A percentile compares a stretch with the other conserved stretches of the same genome.
Evolutionary conservation across 164 flowering plant species (phyloP).

Genomic region (Vitis labrusca): DNA sequence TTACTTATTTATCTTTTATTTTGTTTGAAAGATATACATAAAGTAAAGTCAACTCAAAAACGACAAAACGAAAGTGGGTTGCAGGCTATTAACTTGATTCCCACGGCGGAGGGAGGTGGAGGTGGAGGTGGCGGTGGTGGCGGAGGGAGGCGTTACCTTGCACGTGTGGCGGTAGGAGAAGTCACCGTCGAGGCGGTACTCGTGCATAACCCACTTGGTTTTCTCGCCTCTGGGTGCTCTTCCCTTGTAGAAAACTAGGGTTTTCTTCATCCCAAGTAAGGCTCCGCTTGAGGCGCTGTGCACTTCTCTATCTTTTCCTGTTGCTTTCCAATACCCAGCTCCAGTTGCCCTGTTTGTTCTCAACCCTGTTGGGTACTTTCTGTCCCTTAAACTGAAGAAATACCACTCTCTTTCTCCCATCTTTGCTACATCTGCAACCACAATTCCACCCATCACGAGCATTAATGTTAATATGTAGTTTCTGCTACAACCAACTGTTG

Average conservation of each 20-base stretch:
- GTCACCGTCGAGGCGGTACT: conserved; percentile 76
- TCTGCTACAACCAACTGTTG: too few species aligned
- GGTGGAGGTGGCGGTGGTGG: background rate
- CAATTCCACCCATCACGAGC: background rate
- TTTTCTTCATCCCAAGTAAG: conserved; percentile 81
- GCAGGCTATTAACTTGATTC: conserved; percentile 6
- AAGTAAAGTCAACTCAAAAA: conserved; percentile 22
- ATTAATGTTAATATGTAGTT: background rate
- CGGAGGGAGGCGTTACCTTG: conserved; percentile 40
- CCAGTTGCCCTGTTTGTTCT: conserved; percentile 82
- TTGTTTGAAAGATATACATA: background rate
- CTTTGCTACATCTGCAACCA: conserved; percentile 53
- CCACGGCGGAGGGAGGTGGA: conserved; percentile 1
- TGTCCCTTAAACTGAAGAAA: conserved; percentile 72
- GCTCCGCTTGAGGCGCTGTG: conserved; percentile 39
- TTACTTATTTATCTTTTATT: too few species aligned
- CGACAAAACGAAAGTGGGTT: conserved; percentile 7
- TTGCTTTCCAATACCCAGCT: conserved; percentile 91
- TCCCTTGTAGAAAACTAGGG: conserved; percentile 82
- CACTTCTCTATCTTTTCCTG: conserved; percentile 76
- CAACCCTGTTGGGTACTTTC: conserved; percentile 81
- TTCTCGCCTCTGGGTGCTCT: conserved; percentile 80
- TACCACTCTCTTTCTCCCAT: conserved; percentile 91
- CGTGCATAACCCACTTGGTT: conserved; percentile 91
- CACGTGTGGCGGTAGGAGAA: conserved; percentile 60